Base-by-base conservation (phyloP, 352 stramenopile genomes). In the Phytophthora megakarya region DNA sequence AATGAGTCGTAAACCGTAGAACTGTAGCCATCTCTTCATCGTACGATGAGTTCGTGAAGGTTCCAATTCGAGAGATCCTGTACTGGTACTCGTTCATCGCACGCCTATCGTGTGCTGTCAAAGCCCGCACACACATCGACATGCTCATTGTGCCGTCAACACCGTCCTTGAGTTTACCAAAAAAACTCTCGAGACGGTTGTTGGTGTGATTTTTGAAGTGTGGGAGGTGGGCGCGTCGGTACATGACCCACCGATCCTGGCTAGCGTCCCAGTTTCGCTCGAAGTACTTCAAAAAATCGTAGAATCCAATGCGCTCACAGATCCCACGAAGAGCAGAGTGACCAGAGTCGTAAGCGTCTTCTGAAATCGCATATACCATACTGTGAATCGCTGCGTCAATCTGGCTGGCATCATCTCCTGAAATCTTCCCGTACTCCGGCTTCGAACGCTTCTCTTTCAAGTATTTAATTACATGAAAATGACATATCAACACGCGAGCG, bases 191-290 rank as follows among this genome's bases (percentile, higher is more conserved):
- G 0, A 77, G 37, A 0, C 38, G 43, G 26, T 77, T 82, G 37
- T 81, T 78, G 0, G 70, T 76, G 40, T 76, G 46, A 5, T 70
- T 73, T 3, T 50, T 58, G n/a, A 72, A 72, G 43, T 75, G 54
- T 0, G 56, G 53, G 0, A 77, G 46, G 1, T 73, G 56, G 0
- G 51, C 18, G 6, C 70, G 52, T 0, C 6, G 11, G 16, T 55
- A 61, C 18, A 68, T 35, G 8, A n/a, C 70, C 66, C 64, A 82
- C 44, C 58, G 50, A 9, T 73, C 66, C 13, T 57, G 18, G 15
- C 51, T 53, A 0, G 33, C 7, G 40, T 70, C 13, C 68, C 72
- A 77, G 19, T 76, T 80, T 18, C 25, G 13, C 1, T 57, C 26
- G 5, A 77, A 57, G 54, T 75, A 80, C 0, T 53, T 37, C 21